Evolutionary conservation across 2,329 filamentous ascomycete species (phyloP), one percentile per base, ranked within the genome.

Genomic region (Neofusicoccum kwambonambiense): DNA sequence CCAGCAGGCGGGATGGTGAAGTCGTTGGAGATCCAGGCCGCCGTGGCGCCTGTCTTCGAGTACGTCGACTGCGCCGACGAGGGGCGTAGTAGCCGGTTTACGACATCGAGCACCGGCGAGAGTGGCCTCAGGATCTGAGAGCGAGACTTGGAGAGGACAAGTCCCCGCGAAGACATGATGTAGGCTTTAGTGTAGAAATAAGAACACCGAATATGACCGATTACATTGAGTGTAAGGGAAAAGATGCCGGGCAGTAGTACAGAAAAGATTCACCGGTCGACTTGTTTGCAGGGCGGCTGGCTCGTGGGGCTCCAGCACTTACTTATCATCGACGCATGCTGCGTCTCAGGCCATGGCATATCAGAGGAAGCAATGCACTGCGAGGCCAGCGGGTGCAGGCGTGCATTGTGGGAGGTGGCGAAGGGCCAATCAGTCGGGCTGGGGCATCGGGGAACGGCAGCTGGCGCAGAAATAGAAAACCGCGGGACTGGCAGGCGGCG

Each of bases 61-160:
- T 61, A 47, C 42, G 57, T 51, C 37, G 60, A 63, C 19, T 45
- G 52, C 13, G 62, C 54, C 41, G 62, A 58, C 35, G 62, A 58
- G 45, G 62, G 62, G 44, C 62, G 35, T 12, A 64, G 37, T 19
- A 64, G 62, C 13, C 54, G 42, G 34, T 52, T 39, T 35, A 64
- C 52, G 12, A 52, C 62, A 58, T 64, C 62, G 27, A 60, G 42
- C 31, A 60, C 54, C 12, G 62, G 62, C 4, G 62, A 64, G 31
- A 60, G 42, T 13, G 62, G 54, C 27, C 62, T 57, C 15, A 64
- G 47, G 37, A 60, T 73, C 4, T 70, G 69, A 44, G 70, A 71
- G 3, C 75, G 73, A 19, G 75, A 77, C 64, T 77, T 77, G 11
- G 74, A 76, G 35, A 47, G 49, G 41, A 49, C 54, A 34, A 51